Base-by-base conservation (phyloP, 2,329 filamentous ascomycete species). In the Verticillium zaregamsianum region DNA sequence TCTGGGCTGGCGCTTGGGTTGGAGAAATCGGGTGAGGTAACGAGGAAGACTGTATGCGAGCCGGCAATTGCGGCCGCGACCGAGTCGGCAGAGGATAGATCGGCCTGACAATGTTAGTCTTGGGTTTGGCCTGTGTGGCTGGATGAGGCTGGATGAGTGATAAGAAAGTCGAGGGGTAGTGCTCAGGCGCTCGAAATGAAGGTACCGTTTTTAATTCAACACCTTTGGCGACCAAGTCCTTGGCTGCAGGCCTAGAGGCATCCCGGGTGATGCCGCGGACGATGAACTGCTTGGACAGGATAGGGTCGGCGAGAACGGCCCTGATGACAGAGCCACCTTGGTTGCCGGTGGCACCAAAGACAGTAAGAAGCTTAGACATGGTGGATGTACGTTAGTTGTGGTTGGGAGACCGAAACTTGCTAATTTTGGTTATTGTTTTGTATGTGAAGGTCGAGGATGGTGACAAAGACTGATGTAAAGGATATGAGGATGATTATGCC, bases 261-360 rank as follows among this genome's bases (percentile, higher is more conserved):
- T 81, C 75, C 17, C 81, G 77, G 4, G 80, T 83, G 61, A 84
- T 71, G 55, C 73, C 81, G 2, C 80, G 77, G 55, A 84, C 72
- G 28, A 71, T 73, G 72, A 77, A 83, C 56, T 77, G 70, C 37
- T 76, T 72, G 40, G 74, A 77, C 14, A 82, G 74, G n/a, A 67
- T 69, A 3, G 80, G 68, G 71, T 84, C 78, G 59, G 73, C 73
- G 63, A 84, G 78, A 64, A 83, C 74, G 58, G 73, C 71, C 3
- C 69, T 63, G 61, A 82, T 73, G 33, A 83, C 78, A 37, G 79
- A 80, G 37, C 77, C 77, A 52, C 81, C 82, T 68, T 84, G 81
- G 63, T 76, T 75, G 61, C 80, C 80, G 3, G 80, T 82, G 59
- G 78, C 79, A 28, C 80, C 80, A 58, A 81, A 81, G n/a, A 80